phyloP scores from a whole-genome alignment of 1,284 basidiomycete species.

The Sporisorium iseilematis-ciliati region DNA sequence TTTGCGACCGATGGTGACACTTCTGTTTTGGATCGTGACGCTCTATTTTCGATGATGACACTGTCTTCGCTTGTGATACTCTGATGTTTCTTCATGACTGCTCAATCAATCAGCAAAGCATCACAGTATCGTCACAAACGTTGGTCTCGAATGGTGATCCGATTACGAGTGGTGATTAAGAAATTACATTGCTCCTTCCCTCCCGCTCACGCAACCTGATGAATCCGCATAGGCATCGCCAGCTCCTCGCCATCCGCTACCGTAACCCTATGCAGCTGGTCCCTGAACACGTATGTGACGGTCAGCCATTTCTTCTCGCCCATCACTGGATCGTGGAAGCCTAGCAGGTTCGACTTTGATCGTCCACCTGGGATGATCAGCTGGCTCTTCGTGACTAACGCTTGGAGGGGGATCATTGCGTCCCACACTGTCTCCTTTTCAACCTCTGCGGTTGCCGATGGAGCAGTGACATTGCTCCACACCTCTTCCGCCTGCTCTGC shows the following conservation, averaged over 20 bases:
- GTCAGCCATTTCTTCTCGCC: conserved; percentile 77
- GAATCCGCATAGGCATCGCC: conserved; percentile 77
- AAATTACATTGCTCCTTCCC: neutral
- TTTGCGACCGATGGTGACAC: no score
- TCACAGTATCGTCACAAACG: no score
- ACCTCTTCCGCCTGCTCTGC: neutral
- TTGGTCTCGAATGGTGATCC: no score
- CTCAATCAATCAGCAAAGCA: no score
- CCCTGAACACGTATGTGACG: conserved; percentile 81
- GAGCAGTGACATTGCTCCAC: conserved; percentile 10
- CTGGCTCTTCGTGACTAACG: conserved; percentile 82
- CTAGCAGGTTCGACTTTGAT: conserved; percentile 77
- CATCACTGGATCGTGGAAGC: conserved; percentile 82
- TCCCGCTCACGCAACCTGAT: conserved; percentile 20
- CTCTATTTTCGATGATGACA: no score
- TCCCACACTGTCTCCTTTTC: conserved; percentile 74
- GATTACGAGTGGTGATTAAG: no score
- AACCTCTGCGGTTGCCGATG: neutral
- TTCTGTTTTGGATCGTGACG: no score
- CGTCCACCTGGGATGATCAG: conserved; percentile 82
- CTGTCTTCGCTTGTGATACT: no score
- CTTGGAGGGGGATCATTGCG: conserved; percentile 84
- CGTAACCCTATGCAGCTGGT: conserved; percentile 79
- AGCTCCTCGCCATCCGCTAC: conserved; percentile 79
- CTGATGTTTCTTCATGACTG: no score